These are phyloP conservation scores for Neohortaea acidophila DNA, from an alignment of 495 filamentous ascomycete species.

Conservation along the genomic window DNA sequence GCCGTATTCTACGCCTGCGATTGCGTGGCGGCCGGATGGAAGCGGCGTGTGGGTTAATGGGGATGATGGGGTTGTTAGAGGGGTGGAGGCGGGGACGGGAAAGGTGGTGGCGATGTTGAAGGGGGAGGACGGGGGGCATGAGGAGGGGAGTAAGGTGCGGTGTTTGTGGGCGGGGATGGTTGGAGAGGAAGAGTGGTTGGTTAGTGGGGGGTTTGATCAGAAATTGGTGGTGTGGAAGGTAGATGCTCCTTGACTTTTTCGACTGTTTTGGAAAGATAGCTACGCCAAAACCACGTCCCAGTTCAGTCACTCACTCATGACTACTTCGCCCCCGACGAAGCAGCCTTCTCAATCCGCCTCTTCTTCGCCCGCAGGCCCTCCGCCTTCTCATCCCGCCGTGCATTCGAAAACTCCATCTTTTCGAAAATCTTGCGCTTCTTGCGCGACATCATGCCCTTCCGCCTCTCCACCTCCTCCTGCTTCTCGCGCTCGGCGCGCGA, in stretches of 20 bases:
- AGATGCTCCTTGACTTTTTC: no score
- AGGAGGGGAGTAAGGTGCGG: slow-evolving; percentile 46
- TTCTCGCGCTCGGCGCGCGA: slow-evolving; percentile 24
- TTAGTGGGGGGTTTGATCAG: slow-evolving; percentile 59
- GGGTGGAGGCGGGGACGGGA: slow-evolving; percentile 15
- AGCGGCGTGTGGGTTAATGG: slow-evolving; percentile 54
- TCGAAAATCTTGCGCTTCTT: slow-evolving; percentile 32
- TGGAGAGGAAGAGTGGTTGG: slow-evolving; percentile 37
- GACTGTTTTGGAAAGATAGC: no score
- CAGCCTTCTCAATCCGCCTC: slow-evolving; percentile 66
- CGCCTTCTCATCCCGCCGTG: slow-evolving; percentile 29
- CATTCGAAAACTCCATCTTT: slow-evolving; percentile 29
- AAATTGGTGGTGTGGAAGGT: slow-evolving; percentile 41
- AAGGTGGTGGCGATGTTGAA: background rate
- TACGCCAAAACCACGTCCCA: no score
- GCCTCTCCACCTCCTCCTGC: slow-evolving; percentile 29
- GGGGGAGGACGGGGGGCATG: slow-evolving; percentile 40
- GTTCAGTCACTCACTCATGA: background rate
- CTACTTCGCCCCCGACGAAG: slow-evolving; percentile 3
- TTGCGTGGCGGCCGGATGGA: slow-evolving; percentile 51
- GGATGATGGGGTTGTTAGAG: slow-evolving; percentile 51
- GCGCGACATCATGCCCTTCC: slow-evolving; percentile 30
- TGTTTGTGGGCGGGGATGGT: slow-evolving; percentile 49
- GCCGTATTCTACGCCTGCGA: slow-evolving; percentile 47
- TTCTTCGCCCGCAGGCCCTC: slow-evolving; percentile 63